A percentile compares a stretch with the other conserved stretches of the same genome.
Evolutionary conservation across 1,284 basidiomycete species (phyloP).

Genomic region (Ganoderma boninense): DNA sequence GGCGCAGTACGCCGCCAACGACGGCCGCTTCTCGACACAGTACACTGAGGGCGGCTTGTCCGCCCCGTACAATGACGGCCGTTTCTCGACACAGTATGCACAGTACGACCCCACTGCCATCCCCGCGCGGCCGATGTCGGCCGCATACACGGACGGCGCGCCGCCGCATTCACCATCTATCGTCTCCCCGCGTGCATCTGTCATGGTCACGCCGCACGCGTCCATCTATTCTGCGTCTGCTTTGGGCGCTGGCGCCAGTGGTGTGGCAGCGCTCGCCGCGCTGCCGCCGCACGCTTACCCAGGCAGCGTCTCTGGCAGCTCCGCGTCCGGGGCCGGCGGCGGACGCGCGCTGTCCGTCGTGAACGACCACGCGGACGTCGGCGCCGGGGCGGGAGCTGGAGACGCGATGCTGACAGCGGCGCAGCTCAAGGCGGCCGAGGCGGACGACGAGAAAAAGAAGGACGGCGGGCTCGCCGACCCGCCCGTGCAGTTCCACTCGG

Average conservation of each 20-base stretch:
- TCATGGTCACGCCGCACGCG: neutral
- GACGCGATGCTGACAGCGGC: conserved; percentile 21
- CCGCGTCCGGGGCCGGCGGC: conserved; percentile 7
- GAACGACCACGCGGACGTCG: conserved; percentile 21
- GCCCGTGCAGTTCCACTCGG: conserved; percentile 30
- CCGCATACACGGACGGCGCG: neutral
- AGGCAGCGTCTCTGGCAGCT: conserved; percentile 1
- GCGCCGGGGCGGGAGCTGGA: neutral
- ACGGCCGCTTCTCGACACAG: neutral
- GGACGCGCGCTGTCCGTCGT: conserved; percentile 26
- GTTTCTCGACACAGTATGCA: conserved; percentile 5
- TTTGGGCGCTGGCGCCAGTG: neutral
- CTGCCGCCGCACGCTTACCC: conserved; percentile 10
- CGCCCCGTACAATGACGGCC: neutral
- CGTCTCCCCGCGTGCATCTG: neutral
- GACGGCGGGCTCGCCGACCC: conserved; percentile 3
- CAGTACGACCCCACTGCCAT: conserved; percentile 24
- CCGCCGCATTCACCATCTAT: neutral
- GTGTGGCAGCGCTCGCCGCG: neutral
- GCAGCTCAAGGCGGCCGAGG: conserved; percentile 33
- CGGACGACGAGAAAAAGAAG: conserved; percentile 2
- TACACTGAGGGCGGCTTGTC: no score
- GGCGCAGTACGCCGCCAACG: neutral
- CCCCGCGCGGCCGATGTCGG: neutral
- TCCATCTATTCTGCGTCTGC: conserved; percentile 5